Evolutionary conservation across 768 basidiomycete species (phyloP).

Genomic region (Auriscalpium orientale): DNA sequence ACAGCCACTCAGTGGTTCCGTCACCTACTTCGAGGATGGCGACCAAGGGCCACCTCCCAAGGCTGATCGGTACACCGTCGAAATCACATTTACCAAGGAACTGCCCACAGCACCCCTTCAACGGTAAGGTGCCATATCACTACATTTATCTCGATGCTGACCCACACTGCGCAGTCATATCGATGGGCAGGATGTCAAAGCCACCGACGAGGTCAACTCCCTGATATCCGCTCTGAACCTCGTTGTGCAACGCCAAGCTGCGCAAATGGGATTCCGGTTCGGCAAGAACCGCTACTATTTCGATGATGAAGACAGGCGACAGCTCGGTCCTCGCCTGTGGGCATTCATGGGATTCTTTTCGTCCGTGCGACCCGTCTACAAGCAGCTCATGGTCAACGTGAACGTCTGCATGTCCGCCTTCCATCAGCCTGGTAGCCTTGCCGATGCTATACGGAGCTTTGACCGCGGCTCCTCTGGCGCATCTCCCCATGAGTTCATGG

Average conservation of each 20-base stretch:
- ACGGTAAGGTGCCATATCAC: constrained; percentile 23
- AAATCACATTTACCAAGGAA: constrained; percentile 25
- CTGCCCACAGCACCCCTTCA: constrained; percentile 24
- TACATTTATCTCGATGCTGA: neutral
- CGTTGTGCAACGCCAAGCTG: constrained; percentile 49
- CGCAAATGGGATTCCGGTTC: constrained; percentile 50
- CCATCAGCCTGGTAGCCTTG: constrained; percentile 54
- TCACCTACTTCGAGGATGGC: constrained; percentile 36
- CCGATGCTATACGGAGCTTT: constrained; percentile 48
- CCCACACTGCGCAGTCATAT: constrained; percentile 39
- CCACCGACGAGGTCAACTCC: constrained; percentile 45
- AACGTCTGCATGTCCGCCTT: constrained; percentile 50
- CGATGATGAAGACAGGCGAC: constrained; percentile 17
- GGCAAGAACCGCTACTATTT: constrained; percentile 67
- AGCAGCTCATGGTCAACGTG: constrained; percentile 45
- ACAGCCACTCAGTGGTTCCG: constrained; percentile 24
- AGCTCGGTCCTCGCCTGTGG: constrained; percentile 32
- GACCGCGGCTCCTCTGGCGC: constrained; percentile 32
- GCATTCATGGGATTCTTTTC: constrained; percentile 45
- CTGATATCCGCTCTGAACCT: constrained; percentile 59
- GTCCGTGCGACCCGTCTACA: constrained; percentile 41
- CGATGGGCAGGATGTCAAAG: constrained; percentile 42
- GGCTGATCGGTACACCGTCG: constrained; percentile 34
- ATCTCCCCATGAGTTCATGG: constrained; percentile 40
- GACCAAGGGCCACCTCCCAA: constrained; percentile 26